Percentiles rank a stretch among this genome's conserved stretches.
These are phyloP conservation scores for Austroboletus eburneus DNA, from an alignment of 768 basidiomycete genomes.

Conservation along the genomic window DNA sequence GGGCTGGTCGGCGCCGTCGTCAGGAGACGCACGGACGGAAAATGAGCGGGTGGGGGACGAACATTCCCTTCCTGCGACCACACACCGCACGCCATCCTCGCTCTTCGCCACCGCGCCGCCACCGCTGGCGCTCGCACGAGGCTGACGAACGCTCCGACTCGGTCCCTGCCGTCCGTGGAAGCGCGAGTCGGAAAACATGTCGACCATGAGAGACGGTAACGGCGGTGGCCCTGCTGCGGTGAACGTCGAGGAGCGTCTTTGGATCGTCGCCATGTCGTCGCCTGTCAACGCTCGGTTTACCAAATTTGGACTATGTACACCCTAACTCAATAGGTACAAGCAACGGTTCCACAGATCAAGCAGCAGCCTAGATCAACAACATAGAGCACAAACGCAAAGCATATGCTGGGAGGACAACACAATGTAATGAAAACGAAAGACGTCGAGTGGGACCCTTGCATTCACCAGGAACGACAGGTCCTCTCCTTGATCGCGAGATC, in stretches of 20 bases:
- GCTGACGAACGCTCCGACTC: slow-evolving; percentile 52
- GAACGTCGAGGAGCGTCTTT: slow-evolving; percentile 27
- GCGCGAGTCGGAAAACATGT: slow-evolving; percentile 41
- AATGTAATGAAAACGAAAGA: no score
- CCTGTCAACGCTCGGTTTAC: neutral
- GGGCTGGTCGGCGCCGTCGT: slow-evolving; percentile 36
- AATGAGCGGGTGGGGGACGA: slow-evolving; percentile 18
- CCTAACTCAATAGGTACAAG: no score
- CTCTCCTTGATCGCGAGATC: no score
- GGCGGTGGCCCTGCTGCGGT: slow-evolving; percentile 4
- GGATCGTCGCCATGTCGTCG: slow-evolving; percentile 21
- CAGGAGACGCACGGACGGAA: slow-evolving; percentile 1
- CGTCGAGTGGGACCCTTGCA: no score
- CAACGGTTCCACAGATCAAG: no score
- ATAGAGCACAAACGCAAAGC: no score
- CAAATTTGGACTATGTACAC: slow-evolving; percentile 5
- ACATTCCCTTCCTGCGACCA: slow-evolving; percentile 81
- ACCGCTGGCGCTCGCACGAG: slow-evolving; percentile 55
- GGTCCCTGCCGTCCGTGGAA: slow-evolving; percentile 43
- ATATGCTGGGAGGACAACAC: no score
- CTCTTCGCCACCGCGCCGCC: slow-evolving; percentile 66
- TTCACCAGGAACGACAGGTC: no score
- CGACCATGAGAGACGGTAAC: slow-evolving; percentile 12
- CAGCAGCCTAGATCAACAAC: no score
- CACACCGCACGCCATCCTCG: slow-evolving; percentile 63